Base-by-base conservation (phyloP, 1,139 yeast species). In the Yamadazyma kanchanaburiensis region DNA sequence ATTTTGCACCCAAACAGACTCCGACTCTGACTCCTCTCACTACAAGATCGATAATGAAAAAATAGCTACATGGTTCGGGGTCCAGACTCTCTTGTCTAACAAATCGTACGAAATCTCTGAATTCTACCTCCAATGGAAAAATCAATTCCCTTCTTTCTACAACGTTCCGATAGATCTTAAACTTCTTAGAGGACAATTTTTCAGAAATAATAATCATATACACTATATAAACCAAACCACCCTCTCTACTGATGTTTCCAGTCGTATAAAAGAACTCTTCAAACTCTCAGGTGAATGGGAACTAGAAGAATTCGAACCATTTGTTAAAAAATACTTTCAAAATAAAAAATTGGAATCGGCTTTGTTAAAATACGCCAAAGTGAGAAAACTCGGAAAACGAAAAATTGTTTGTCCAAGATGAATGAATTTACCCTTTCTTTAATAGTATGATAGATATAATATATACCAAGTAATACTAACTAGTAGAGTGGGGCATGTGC, bases 401-500 rank as follows among this genome's bases (percentile, higher is more conserved):
- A 53, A 46, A 34, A 46, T 43, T 28, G 48, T 42, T 13, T 28
- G 34, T 21, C 37, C 42, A 13, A 35, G 45, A 31, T 31, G 37
- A 32, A 35, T 30, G 35, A 32, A 11, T 35, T 35, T 21, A 15
- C 26, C n/a, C 26, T 42, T 21, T 39, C 44, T n/a, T 36, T 43
- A 26, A 37, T 43, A 16, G 47, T 43, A 35, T 28, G 47, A n/a
- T n/a, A n/a, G n/a, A n/a, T n/a, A n/a, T n/a, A n/a, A n/a, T n/a
- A n/a, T n/a, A n/a, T n/a, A n/a, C n/a, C n/a, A n/a, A n/a, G n/a
- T n/a, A n/a, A n/a, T 34, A 39, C 51, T 43, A 46, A 49, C 53
- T n/a, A n/a, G 25, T 37, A 79, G 78, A 79, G 94, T 50, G 98
- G 99, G 26, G 98, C 87, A 12, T 80, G 94, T 42, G 96, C 98